Base-by-base conservation (phyloP, 1,139 yeast genomes). In the Komagataea norvegica region DNA sequence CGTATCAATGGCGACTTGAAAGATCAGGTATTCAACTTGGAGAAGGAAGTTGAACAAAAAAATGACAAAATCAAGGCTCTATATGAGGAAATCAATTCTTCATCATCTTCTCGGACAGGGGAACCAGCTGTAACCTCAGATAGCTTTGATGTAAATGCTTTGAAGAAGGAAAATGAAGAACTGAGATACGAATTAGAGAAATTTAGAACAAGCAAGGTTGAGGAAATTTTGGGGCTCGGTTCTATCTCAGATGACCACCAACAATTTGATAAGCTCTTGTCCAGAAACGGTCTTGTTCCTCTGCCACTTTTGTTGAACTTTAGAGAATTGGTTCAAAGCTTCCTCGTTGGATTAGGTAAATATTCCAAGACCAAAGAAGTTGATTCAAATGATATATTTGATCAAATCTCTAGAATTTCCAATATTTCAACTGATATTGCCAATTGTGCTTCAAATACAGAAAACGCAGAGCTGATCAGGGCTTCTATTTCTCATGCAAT, bases 401-500 rank as follows among this genome's bases (percentile, higher is more conserved):
- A 76, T 25, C 64, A 68, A 37, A 65, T 78, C 23, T 72, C 85
- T 2, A 63, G 64, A 35, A 61, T 79, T 19, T 72, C 83, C 1
- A 63, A 72, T 6, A 41, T 63, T 13, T 73, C 80, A 4, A 69
- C 70, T 42, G 66, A 68, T 41, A 64, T 77, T 34, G 72, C 78
- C 1, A 56, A 58, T 17, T 70, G 65, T 43, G 74, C 72, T 68
- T 70, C 61, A 15, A 43, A 48, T 18, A 48, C 56, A 10, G 55
- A 46, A 28, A 51, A 51, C 37, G 41, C 59, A 10, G 56, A 57
- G 5, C 59, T 77, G 32, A 68, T 82, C 13, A 74, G 86, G 41
- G 84, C 83, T 35, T 72, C 94, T 0, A 74, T 85, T 11, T 78
- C 88, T 21, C 88, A 83, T 61, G 73, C 82, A 1, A 76, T 89